Percentiles rank a stretch among this genome's conserved stretches.
Conservation (phyloP, 371 early-diverging fungal species). For the Smittium mucronatum region DNA sequence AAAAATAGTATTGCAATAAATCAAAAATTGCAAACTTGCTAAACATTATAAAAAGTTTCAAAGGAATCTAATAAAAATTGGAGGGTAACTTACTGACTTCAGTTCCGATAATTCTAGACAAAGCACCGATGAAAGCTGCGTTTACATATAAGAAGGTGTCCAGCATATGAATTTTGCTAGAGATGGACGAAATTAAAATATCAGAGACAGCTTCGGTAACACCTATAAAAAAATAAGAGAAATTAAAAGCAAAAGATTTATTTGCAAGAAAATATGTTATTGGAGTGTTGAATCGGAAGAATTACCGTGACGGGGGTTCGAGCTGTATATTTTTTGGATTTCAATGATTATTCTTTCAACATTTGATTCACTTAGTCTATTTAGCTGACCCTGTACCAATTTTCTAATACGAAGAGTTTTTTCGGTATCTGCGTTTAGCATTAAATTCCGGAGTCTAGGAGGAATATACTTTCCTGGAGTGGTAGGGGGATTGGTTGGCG, state of each 20-base stretch:
- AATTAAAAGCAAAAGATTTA: background rate
- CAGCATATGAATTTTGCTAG: slow-evolving; percentile 64
- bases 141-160: slow-evolving; percentile 82
- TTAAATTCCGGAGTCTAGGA: slow-evolving; percentile 65
- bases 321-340: slow-evolving; percentile 63
- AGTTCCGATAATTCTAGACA: slow-evolving; percentile 67
- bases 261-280: background rate
- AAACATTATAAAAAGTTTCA: slow-evolving; percentile 1
- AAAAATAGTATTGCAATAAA: slow-evolving; percentile 17
- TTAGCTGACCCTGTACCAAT: slow-evolving; percentile 72
- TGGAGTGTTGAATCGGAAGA: background rate
- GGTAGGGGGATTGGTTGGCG: background rate
- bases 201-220: slow-evolving; percentile 73
- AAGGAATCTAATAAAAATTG: no score
- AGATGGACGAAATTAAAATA: slow-evolving; percentile 56
- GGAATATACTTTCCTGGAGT: slow-evolving; percentile 62
- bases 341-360: slow-evolving; percentile 70
- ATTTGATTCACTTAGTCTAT: slow-evolving; percentile 77
- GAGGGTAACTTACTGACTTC: slow-evolving; percentile 52
- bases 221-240: slow-evolving; percentile 28
- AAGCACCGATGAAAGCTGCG: slow-evolving; percentile 67
- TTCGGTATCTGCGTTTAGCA: slow-evolving; percentile 39
- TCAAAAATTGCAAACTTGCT: no score
- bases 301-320: slow-evolving; percentile 57
- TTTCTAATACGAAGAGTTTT: slow-evolving; percentile 54